A percentile compares a stretch with the other conserved stretches of the same genome.
These are phyloP conservation scores for Gaertneriomyces sp. DNA, from an alignment of 192 early-diverging fungal species.

Conservation along the genomic window DNA sequence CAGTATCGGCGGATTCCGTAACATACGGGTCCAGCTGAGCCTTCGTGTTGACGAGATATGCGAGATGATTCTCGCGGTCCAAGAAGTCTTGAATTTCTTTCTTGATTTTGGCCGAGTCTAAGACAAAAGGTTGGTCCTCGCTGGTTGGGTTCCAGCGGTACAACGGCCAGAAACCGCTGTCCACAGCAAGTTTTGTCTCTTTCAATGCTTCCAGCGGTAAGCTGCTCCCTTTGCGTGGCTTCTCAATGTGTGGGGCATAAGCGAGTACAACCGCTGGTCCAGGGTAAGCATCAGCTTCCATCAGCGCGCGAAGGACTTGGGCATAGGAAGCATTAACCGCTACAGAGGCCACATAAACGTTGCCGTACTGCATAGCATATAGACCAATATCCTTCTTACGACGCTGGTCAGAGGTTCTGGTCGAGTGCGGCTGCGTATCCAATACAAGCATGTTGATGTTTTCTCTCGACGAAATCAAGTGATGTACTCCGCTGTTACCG, in stretches of 20 bases:
- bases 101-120: constrained; percentile 77
- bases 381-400: constrained; percentile 93
- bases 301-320: constrained; percentile 81
- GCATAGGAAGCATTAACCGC: constrained; percentile 84
- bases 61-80: constrained; percentile 77
- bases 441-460: constrained; percentile 90
- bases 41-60: constrained; percentile 62
- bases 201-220: constrained; percentile 67
- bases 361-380: constrained; percentile 92
- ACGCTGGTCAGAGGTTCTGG: constrained; percentile 42
- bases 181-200: constrained; percentile 86
- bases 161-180: constrained; percentile 87
- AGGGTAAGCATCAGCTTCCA: constrained; percentile 83
- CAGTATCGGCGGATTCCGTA: constrained; percentile 62
- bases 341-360: constrained; percentile 87
- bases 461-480: constrained; percentile 76
- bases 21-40: constrained; percentile 50
- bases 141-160: constrained; percentile 89
- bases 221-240: constrained; percentile 23
- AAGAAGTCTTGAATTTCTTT: constrained; percentile 77
- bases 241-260: constrained; percentile 63
- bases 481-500: constrained; percentile 84
- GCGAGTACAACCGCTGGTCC: constrained; percentile 89
- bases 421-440: constrained; percentile 80
- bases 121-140: constrained; percentile 52